Conservation (phyloP, 495 filamentous ascomycete genomes). For the Daldinia bambusicola region DNA sequence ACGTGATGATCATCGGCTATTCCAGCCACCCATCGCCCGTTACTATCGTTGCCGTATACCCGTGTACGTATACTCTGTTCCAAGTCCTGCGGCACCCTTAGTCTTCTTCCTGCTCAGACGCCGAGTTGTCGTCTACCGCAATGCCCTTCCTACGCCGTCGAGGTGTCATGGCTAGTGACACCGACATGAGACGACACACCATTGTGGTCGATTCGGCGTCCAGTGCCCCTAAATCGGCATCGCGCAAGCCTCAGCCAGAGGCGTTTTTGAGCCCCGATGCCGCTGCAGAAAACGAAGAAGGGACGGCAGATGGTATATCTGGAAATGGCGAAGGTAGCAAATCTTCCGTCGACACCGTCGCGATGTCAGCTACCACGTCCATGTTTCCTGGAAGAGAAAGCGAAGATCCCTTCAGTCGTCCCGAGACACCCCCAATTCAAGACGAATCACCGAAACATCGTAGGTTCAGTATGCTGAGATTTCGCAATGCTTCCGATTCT, state of each 20-base stretch:
- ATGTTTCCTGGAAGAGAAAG: constrained; percentile 42
- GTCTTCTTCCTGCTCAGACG: constrained; percentile 15
- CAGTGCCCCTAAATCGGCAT: constrained; percentile 42
- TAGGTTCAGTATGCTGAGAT: constrained; percentile 89
- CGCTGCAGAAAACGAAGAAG: constrained; percentile 27
- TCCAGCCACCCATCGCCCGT: constrained; percentile 16
- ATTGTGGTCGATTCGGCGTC: constrained; percentile 50
- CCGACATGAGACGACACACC: constrained; percentile 60
- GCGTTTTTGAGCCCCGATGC: constrained; percentile 27
- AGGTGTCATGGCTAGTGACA: constrained; percentile 61
- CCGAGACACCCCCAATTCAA: constrained; percentile 53
- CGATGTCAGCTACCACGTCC: constrained; percentile 35
- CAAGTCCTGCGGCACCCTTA: constrained; percentile 8
- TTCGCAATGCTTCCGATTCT: constrained; percentile 93
- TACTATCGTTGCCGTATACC: constrained; percentile 14
- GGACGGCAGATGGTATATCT: constrained; percentile 5
- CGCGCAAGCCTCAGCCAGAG: constrained; percentile 35
- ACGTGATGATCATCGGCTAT: constrained; percentile 42
- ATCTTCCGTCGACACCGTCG: constrained; percentile 33
- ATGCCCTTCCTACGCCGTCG: constrained; percentile 65
- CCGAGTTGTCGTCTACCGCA: constrained; percentile 21
- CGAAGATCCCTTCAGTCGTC: constrained; percentile 48
- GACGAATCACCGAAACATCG: constrained; percentile 65
- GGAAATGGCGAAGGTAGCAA: constrained; percentile 35
- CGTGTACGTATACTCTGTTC: constrained; percentile 23